Base-by-base conservation (phyloP, 1,284 basidiomycete species). In the Irpex sp. region DNA sequence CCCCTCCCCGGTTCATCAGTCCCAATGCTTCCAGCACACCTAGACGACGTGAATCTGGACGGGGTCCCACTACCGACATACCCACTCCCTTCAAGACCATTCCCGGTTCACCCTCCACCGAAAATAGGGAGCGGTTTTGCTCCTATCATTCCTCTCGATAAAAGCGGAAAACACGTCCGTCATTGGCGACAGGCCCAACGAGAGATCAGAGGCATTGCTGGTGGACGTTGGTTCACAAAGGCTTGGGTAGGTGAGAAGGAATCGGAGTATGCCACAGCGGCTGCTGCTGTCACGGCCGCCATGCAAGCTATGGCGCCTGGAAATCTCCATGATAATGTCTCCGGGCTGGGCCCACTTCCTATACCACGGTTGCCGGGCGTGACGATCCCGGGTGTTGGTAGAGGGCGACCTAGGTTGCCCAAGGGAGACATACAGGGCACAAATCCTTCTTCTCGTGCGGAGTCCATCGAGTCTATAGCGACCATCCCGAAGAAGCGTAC, bases 231-330 rank as follows among this genome's bases (percentile, higher is more conserved):
- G 90, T 87, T 91, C 67, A 75, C 84, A 7, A 81, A 80, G 33
- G 76, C 86, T 12, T 91, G 88, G 89, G 86, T 88, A 12, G 90
- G 88, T n/a, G 85, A 86, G 62, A 90, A 89, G 71, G 87, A 89
- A 51, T 90, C 87, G 12, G 82, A 87, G 62, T 85, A 80, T 60
- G 80, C 76, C 1, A 60, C 65, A 2, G 72, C 72, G 0, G 65
- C 65, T 14, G 66, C 72, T 3, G 59, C 79, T 16, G 68, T 67
- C 2, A 64, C 68, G 10, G 67, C 68, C 9, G 65, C 66, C 10
- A 59, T 60, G 14, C 64, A 67, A 16, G 60, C 62, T 10, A 59
- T 61, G 14, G 63, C 61, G 9, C 61, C 60, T 6, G 63, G 59
- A 21, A 65, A 64, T 12, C 9, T 36, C 12, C 36, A 55, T 10